A percentile compares a stretch with the other conserved stretches of the same genome.
Conservation (phyloP, 2,329 filamentous ascomycete species). For the Alternaria ventricosa region DNA sequence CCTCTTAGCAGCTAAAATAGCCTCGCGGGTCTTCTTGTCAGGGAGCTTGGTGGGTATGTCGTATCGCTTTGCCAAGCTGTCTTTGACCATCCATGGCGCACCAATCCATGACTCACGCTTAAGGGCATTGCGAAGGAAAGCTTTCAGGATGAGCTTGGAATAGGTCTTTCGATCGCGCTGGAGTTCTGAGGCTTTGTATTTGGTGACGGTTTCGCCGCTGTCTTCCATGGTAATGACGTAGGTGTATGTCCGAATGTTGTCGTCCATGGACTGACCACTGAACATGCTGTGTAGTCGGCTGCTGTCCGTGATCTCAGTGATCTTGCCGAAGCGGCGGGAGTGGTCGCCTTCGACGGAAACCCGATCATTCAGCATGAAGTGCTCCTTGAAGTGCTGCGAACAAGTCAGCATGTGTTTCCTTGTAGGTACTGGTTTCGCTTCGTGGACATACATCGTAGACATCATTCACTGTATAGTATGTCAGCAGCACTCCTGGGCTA, state of each 20-base stretch:
- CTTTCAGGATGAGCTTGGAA: constrained; percentile 90
- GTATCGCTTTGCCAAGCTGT: constrained; percentile 81
- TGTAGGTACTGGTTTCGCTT: not conserved
- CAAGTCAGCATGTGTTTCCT: constrained; percentile 9
- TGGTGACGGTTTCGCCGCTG: constrained; percentile 56
- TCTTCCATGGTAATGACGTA: constrained; percentile 44
- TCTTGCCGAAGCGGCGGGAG: constrained; percentile 35
- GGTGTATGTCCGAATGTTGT: constrained; percentile 38
- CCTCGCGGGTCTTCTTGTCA: constrained; percentile 44
- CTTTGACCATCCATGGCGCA: constrained; percentile 95
- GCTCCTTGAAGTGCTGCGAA: constrained; percentile 43
- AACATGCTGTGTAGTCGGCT: constrained; percentile 39
- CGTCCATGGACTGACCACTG: constrained; percentile 33
- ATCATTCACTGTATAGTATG: constrained; percentile 4
- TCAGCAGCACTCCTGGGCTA: constrained; percentile 45
- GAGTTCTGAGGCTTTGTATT: constrained; percentile 64
- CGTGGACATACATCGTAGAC: constrained; percentile 12
- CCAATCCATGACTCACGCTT: constrained; percentile 90
- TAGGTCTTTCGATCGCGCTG: constrained; percentile 89
- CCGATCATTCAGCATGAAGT: constrained; percentile 41
- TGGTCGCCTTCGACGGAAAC: constrained; percentile 43
- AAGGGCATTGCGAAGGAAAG: constrained; percentile 95
- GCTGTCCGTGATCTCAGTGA: constrained; percentile 41
- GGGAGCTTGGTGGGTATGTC: constrained; percentile 89
- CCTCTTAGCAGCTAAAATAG: constrained; percentile 61